Conservation (phyloP, 2,329 filamentous ascomycete genomes). For the Xylariaceae sp. region DNA sequence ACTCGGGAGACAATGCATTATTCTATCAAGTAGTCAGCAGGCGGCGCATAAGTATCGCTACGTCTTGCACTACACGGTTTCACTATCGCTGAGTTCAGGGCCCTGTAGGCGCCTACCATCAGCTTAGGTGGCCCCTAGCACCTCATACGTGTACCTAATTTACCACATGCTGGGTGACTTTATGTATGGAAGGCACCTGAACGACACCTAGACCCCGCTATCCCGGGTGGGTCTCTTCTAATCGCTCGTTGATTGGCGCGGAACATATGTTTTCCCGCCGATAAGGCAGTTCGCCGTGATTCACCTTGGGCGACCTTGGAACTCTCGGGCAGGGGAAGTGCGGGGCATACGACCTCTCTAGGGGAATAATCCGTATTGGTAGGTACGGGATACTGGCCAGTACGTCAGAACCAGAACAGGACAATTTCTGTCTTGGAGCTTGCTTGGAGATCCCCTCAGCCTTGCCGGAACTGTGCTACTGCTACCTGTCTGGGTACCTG, state of each 20-base stretch:
- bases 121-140: too few species aligned
- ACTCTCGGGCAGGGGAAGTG: not conserved
- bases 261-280: not conserved
- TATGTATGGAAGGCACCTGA: too few species aligned
- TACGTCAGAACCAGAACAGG: constrained; percentile 2
- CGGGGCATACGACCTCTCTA: not conserved
- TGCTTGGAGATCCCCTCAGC: not conserved
- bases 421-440: constrained; percentile 8
- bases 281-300: not conserved
- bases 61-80: not conserved
- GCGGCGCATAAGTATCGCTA: not conserved
- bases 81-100: not conserved
- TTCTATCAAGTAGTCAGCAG: too few species aligned
- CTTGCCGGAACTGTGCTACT: not conserved
- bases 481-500: not conserved
- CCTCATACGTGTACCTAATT: too few species aligned
- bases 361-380: not conserved
- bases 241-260: not conserved
- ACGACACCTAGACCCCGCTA: not conserved
- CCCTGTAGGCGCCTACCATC: not conserved
- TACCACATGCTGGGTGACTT: too few species aligned
- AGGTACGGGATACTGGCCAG: not conserved
- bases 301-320: not conserved
- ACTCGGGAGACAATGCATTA: too few species aligned
- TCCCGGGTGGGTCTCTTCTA: not conserved